A percentile compares a stretch with the other conserved stretches of the same genome.
These are phyloP conservation scores for Leersia perrieri DNA, from an alignment of 176 grass and related monocot species.

Conservation along the genomic window DNA sequence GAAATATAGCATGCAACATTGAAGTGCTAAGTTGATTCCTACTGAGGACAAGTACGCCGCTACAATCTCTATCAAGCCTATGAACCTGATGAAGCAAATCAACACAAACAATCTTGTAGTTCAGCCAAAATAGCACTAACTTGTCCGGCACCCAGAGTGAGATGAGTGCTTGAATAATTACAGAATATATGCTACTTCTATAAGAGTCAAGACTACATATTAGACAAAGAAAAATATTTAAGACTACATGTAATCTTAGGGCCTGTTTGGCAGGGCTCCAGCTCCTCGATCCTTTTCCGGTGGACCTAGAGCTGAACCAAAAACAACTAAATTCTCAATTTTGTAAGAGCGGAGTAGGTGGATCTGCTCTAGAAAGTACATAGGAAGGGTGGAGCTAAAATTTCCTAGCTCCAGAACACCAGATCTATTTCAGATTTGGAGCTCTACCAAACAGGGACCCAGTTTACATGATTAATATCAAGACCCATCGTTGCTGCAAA, in stretches of 20 bases:
- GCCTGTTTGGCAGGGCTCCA: too few species aligned
- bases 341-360: too few species aligned
- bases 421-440: too few species aligned
- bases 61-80: conserved; percentile 96
- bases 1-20: conserved; percentile 88
- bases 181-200: neutral
- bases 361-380: too few species aligned
- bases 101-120: neutral
- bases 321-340: too few species aligned
- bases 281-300: too few species aligned
- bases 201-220: neutral
- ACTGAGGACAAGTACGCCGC: conserved; percentile 79
- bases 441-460: too few species aligned
- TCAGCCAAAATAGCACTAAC: neutral
- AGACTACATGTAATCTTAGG: neutral
- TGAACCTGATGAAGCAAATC: conserved; percentile 61
- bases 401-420: too few species aligned
- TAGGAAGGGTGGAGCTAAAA: too few species aligned
- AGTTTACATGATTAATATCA: neutral
- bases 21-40: conserved; percentile 76
- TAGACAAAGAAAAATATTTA: too few species aligned
- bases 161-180: conserved; percentile 18
- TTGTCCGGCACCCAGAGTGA: neutral
- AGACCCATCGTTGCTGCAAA: neutral
- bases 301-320: too few species aligned